A percentile compares a stretch with the other conserved stretches of the same genome.
Evolutionary conservation across 1,139 yeast species (phyloP).

Genomic region (Yamadazyma dushanensis): DNA sequence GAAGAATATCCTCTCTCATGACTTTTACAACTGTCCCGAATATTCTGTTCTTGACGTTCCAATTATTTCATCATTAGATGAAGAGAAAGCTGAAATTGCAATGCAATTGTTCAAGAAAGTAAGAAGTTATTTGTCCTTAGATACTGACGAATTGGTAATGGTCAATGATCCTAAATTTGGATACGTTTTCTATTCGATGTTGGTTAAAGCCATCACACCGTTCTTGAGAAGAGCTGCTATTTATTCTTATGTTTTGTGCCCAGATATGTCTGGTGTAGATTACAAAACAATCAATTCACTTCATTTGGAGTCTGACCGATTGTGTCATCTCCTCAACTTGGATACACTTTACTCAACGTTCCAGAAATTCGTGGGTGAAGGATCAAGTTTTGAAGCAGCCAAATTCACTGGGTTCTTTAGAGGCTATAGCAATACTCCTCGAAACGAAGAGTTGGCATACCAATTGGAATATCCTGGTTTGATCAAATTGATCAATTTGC

Average conservation of each 20-base stretch:
- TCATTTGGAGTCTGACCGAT: conserved; percentile 55
- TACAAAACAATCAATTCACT: conserved; percentile 18
- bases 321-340: conserved; percentile 55
- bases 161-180: conserved; percentile 27
- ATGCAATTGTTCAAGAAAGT: conserved; percentile 18
- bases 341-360: conserved; percentile 26
- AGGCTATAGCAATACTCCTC: conserved; percentile 3
- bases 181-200: conserved; percentile 50
- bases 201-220: conserved; percentile 59
- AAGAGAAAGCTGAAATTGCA: conserved; percentile 18
- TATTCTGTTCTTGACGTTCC: conserved; percentile 38
- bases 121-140: conserved; percentile 6
- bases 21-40: conserved; percentile 23
- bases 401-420: conserved; percentile 23
- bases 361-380: conserved; percentile 17
- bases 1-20: conserved; percentile 24
- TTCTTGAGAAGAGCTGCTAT: conserved; percentile 69
- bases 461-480: conserved; percentile 68
- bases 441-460: conserved; percentile 7
- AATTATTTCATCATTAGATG: conserved; percentile 23
- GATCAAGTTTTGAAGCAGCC: conserved; percentile 15
- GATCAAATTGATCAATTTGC: conserved; percentile 56
- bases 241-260: conserved; percentile 56
- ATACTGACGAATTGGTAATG: conserved; percentile 14
- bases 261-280: conserved; percentile 46